Percentiles rank a stretch among this genome's conserved stretches.
These are phyloP conservation scores for Leccinum uliginosum DNA, from an alignment of 768 basidiomycete genomes.

Conservation along the genomic window DNA sequence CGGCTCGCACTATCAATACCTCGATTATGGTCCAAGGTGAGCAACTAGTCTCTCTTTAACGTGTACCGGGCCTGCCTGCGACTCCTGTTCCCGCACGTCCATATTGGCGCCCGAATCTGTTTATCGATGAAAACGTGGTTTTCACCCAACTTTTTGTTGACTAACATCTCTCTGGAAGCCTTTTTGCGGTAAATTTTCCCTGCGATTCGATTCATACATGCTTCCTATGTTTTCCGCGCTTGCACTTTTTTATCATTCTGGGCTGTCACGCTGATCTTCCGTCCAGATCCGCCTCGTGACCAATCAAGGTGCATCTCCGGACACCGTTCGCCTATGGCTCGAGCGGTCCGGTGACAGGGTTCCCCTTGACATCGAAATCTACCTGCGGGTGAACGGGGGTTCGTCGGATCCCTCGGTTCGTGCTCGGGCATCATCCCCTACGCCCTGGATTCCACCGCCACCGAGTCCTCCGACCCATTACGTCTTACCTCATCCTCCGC, in stretches of 20 bases:
- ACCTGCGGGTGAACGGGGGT: slow-evolving; percentile 48
- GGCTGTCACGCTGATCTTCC: neutral
- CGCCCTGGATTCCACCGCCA: slow-evolving; percentile 29
- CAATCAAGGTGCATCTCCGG: slow-evolving; percentile 64
- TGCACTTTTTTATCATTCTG: neutral
- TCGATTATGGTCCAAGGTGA: slow-evolving; percentile 72
- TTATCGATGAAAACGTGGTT: slow-evolving; percentile 16
- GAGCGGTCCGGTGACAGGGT: slow-evolving; percentile 69
- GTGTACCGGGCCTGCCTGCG: neutral
- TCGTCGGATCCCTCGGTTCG: slow-evolving; percentile 22
- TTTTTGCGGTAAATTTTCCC: neutral
- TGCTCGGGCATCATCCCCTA: slow-evolving; percentile 27
- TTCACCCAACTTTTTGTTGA: neutral
- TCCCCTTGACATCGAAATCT: slow-evolving; percentile 79
- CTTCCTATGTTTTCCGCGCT: slow-evolving; percentile 2
- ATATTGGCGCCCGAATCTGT: slow-evolving; percentile 16
- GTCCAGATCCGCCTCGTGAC: slow-evolving; percentile 70
- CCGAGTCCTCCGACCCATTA: slow-evolving; percentile 36
- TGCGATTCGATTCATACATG: neutral
- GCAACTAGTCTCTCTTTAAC: slow-evolving; percentile 17
- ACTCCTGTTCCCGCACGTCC: slow-evolving; percentile 2
- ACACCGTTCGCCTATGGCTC: slow-evolving; percentile 79
- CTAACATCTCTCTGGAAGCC: neutral
- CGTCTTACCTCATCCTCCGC: slow-evolving; percentile 30
- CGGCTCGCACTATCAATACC: slow-evolving; percentile 62